phyloP scores from a whole-genome alignment of 176 grass and related monocot genomes.

The Zoysia japonica region DNA sequence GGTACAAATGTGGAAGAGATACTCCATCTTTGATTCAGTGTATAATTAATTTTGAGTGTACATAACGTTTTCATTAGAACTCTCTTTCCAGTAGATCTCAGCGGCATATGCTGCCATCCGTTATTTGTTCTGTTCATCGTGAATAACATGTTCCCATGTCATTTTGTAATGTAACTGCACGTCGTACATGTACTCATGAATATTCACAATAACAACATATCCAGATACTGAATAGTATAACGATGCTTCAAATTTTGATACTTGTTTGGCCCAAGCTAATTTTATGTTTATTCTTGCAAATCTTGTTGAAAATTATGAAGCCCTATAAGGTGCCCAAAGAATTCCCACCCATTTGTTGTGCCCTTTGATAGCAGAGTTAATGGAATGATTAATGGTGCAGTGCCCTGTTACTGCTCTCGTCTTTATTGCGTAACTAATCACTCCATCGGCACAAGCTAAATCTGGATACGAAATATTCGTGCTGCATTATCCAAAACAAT shows the following conservation, averaged over 20 bases:
- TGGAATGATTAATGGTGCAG: too few relatives aligned
- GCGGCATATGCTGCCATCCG: constrained; percentile 28
- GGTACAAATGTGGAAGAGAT: constrained; percentile 26
- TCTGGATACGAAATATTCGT: too few relatives aligned
- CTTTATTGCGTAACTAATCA: too few relatives aligned
- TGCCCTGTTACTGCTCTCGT: too few relatives aligned
- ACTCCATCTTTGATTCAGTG: constrained; percentile 48
- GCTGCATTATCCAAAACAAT: too few relatives aligned
- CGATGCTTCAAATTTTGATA: not conserved
- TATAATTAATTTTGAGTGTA: constrained; percentile 67
- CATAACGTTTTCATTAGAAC: constrained; percentile 50
- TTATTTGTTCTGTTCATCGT: constrained; percentile 42
- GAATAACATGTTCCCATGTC: not conserved
- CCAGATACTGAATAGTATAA: constrained; percentile 22
- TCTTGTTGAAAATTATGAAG: not conserved
- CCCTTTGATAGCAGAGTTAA: too few relatives aligned
- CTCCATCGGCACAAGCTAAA: too few relatives aligned
- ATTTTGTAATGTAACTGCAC: constrained; percentile 32
- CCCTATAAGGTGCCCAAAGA: not conserved
- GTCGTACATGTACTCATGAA: constrained; percentile 18
- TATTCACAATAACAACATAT: not conserved
- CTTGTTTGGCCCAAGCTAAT: not conserved
- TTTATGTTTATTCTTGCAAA: not conserved
- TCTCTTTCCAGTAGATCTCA: constrained; percentile 7
- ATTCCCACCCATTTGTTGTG: not conserved